Percentiles rank a stretch among this genome's conserved stretches.
Evolutionary conservation across 495 filamentous ascomycete genomes (phyloP).

Genomic region (Aeminium ludgeri): DNA sequence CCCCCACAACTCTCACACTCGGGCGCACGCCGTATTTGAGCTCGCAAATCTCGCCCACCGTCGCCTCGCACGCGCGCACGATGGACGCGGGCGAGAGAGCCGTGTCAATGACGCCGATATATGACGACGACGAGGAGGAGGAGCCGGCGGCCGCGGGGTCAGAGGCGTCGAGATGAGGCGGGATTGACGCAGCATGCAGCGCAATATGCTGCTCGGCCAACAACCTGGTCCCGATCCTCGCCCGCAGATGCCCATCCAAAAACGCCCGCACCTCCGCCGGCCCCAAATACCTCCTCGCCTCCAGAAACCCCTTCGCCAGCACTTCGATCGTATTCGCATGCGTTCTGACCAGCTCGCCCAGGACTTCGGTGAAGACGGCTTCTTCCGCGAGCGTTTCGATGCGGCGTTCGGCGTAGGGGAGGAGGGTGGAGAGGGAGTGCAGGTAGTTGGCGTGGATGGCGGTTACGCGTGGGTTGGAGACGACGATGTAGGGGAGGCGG

Average conservation of each 20-base stretch:
- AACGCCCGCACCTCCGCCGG: slow-evolving; percentile 69
- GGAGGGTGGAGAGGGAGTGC: slow-evolving; percentile 73
- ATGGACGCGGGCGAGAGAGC: slow-evolving; percentile 65
- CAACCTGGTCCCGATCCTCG: slow-evolving; percentile 81
- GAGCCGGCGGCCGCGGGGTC: too few species aligned
- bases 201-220: slow-evolving; percentile 96
- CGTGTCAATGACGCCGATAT: slow-evolving; percentile 96
- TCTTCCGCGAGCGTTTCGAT: slow-evolving; percentile 79
- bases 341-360: slow-evolving; percentile 83
- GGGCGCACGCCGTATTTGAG: slow-evolving; percentile 86
- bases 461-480: slow-evolving; percentile 82
- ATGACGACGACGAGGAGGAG: too few species aligned
- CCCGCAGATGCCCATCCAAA: slow-evolving; percentile 83
- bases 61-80: slow-evolving; percentile 65
- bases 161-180: too few species aligned
- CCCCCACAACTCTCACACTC: slow-evolving; percentile 60
- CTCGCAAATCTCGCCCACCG: slow-evolving; percentile 92
- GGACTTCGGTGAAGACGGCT: slow-evolving; percentile 71
- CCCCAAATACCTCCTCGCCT: slow-evolving; percentile 74
- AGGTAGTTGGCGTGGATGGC: slow-evolving; percentile 90
- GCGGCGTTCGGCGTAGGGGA: slow-evolving; percentile 57
- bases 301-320: slow-evolving; percentile 78
- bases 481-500: slow-evolving; percentile 92
- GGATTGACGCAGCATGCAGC: too few species aligned
- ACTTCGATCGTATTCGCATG: slow-evolving; percentile 88